Evolutionary conservation across 208 protist species (phyloP).

Genomic region (Leishmania aethiopica): DNA sequence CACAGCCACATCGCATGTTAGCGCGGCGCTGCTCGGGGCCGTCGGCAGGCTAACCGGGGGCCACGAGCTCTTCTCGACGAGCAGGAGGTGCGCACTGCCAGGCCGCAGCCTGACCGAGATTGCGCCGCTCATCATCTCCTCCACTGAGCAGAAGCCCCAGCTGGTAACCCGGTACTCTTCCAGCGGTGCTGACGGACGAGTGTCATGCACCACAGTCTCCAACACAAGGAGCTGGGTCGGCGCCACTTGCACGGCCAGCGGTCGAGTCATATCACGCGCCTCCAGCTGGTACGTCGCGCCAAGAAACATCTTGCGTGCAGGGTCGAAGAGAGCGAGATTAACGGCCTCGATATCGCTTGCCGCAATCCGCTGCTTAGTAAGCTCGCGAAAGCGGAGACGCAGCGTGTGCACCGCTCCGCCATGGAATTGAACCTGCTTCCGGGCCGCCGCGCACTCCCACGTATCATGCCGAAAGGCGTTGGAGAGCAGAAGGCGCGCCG

Average conservation of each 20-base stretch:
- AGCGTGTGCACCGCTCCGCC: conserved; percentile 44
- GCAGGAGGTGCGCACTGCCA: conserved; percentile 77
- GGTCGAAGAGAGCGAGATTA: conserved; percentile 79
- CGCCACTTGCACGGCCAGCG: conserved; percentile 64
- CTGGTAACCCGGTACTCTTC: conserved; percentile 60
- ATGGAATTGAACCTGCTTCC: conserved; percentile 35
- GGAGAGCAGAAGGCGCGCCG: conserved; percentile 78
- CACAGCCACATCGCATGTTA: conserved; percentile 37
- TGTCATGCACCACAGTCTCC: conserved; percentile 63
- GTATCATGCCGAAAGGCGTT: conserved; percentile 89
- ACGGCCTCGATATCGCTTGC: conserved; percentile 41
- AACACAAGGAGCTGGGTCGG: conserved; percentile 63
- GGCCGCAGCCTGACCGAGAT: conserved; percentile 43
- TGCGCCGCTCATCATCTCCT: conserved; percentile 19
- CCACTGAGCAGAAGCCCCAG: conserved; percentile 59
- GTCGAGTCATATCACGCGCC: conserved; percentile 25
- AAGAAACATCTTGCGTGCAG: conserved; percentile 52
- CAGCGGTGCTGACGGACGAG: conserved; percentile 24
- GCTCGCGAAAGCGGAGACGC: conserved; percentile 36
- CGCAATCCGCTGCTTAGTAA: conserved; percentile 32
- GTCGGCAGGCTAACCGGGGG: conserved; percentile 38
- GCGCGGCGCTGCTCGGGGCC: conserved; percentile 27
- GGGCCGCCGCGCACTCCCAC: conserved; percentile 65
- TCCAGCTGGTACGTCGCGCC: conserved; percentile 69
- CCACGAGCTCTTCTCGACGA: conserved; percentile 62